A percentile compares a stretch with the other conserved stretches of the same genome.
phyloP scores from a whole-genome alignment of 2,329 filamentous ascomycete genomes.

The Alternaria sp. region DNA sequence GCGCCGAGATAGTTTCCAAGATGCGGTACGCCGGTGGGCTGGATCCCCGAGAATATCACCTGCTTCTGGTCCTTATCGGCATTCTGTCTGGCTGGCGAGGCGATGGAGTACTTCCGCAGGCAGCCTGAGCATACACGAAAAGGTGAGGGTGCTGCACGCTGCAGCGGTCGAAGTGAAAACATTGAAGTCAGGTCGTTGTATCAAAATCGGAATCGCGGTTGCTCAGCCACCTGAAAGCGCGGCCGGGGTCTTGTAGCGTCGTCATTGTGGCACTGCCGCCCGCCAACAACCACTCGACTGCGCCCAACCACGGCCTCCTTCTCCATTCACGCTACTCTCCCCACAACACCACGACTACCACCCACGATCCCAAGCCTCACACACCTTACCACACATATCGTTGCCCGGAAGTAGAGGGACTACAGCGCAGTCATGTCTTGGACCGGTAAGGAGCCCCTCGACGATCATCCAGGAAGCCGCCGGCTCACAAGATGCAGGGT shows the following conservation, averaged over 20 bases:
- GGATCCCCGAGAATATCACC: conserved; percentile 89
- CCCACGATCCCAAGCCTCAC: neutral
- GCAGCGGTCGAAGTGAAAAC: conserved; percentile 27
- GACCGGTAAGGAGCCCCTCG: conserved; percentile 62
- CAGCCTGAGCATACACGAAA: conserved; percentile 13
- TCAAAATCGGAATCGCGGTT: conserved; percentile 4
- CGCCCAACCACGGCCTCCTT: conserved; percentile 17
- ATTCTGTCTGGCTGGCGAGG: neutral
- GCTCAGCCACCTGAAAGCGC: conserved; percentile 23
- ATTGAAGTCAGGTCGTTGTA: conserved; percentile 23
- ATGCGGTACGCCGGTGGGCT: conserved; percentile 93
- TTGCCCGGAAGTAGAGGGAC: conserved; percentile 2
- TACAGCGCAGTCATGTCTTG: conserved; percentile 48
- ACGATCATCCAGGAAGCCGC: conserved; percentile 6
- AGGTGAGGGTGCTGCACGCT: conserved; percentile 18
- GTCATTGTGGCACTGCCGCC: conserved; percentile 39
- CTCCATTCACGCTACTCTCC: conserved; percentile 6
- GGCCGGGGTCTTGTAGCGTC: conserved; percentile 24
- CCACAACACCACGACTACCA: conserved; percentile 3
- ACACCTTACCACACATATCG: neutral
- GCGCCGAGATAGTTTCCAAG: conserved; percentile 95
- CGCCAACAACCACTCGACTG: conserved; percentile 15
- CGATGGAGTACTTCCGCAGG: conserved; percentile 11
- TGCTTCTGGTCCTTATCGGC: conserved; percentile 6
- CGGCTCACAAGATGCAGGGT: conserved; percentile 60